A percentile compares a stretch with the other conserved stretches of the same genome.
Evolutionary conservation across 2,329 filamentous ascomycete genomes (phyloP).

Genomic region (Talaromyces sp.): DNA sequence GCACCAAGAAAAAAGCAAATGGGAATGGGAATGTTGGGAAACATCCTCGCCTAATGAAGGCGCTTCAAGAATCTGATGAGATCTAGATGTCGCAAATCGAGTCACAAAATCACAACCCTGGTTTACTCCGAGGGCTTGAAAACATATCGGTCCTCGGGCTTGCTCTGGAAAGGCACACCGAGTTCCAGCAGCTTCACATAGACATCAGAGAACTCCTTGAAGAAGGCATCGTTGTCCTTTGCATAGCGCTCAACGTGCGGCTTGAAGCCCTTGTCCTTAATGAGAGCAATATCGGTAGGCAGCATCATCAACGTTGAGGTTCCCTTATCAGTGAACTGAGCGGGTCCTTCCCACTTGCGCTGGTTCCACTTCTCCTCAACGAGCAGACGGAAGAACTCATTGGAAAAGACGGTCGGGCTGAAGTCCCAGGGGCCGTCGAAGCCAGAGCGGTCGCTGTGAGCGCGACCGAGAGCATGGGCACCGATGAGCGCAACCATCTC

Average conservation of each 20-base stretch:
- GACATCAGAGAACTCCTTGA: constrained; percentile 84
- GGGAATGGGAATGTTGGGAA: no score
- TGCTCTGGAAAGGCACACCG: constrained; percentile 81
- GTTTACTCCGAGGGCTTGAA: constrained; percentile 62
- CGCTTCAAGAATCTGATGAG: no score
- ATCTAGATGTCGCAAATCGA: no score
- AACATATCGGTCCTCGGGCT: constrained; percentile 60
- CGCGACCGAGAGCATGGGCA: constrained; percentile 85
- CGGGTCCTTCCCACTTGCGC: constrained; percentile 89
- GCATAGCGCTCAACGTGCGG: constrained; percentile 83
- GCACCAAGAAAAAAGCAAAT: no score
- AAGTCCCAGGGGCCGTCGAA: constrained; percentile 91
- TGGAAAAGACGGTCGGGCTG: constrained; percentile 86
- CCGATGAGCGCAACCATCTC: constrained; percentile 91
- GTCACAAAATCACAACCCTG: background rate
- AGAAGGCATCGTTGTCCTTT: constrained; percentile 87
- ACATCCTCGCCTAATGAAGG: no score
- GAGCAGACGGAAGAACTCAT: constrained; percentile 90
- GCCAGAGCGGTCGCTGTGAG: constrained; percentile 85
- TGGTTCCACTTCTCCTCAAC: constrained; percentile 90
- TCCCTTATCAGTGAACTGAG: constrained; percentile 85
- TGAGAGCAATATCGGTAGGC: constrained; percentile 83
- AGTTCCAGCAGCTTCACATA: constrained; percentile 87
- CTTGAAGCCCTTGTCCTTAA: constrained; percentile 86
- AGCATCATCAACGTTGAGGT: constrained; percentile 96